Percentiles rank a stretch among this genome's conserved stretches.
Conservation (phyloP, 371 early-diverging fungal species). For the Mucor lusitanicus region DNA sequence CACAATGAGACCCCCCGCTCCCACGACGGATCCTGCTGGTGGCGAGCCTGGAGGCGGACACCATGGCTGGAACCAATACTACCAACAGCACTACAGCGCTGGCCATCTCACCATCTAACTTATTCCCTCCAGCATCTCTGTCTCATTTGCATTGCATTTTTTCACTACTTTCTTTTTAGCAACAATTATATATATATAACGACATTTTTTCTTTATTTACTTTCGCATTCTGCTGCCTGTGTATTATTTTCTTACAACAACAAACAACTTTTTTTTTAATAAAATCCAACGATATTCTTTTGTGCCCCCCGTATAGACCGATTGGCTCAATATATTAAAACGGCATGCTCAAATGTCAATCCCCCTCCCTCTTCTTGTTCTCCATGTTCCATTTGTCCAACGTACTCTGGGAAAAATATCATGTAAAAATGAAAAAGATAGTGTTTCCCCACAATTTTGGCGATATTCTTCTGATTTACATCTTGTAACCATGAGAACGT, state of each 20-base stretch:
- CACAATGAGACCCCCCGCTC: conserved; percentile 24
- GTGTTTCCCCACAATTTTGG: conserved; percentile 3
- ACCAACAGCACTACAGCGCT: conserved; percentile 24
- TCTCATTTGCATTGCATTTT: conserved; percentile 2
- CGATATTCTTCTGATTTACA: background rate
- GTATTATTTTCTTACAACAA: background rate
- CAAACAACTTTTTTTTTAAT: background rate
- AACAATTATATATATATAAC: background rate
- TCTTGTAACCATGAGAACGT: conserved; percentile 1
- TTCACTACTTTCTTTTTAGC: no score
- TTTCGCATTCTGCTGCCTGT: conserved; percentile 4
- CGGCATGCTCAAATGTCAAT: background rate
- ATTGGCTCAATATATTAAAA: background rate
- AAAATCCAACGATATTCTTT: background rate
- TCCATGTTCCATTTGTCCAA: background rate
- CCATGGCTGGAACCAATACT: conserved; percentile 27
- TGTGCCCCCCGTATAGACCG: background rate
- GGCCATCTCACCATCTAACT: conserved; percentile 22
- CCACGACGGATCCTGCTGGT: conserved; percentile 10
- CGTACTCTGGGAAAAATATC: conserved; percentile 7
- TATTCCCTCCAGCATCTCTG: background rate
- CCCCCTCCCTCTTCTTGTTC: background rate
- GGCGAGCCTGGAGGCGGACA: conserved; percentile 12
- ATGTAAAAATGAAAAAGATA: background rate
- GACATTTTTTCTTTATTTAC: background rate